Evolutionary conservation across 139 green algal genomes (phyloP).

Genomic region (Haematococcus lacustris): DNA sequence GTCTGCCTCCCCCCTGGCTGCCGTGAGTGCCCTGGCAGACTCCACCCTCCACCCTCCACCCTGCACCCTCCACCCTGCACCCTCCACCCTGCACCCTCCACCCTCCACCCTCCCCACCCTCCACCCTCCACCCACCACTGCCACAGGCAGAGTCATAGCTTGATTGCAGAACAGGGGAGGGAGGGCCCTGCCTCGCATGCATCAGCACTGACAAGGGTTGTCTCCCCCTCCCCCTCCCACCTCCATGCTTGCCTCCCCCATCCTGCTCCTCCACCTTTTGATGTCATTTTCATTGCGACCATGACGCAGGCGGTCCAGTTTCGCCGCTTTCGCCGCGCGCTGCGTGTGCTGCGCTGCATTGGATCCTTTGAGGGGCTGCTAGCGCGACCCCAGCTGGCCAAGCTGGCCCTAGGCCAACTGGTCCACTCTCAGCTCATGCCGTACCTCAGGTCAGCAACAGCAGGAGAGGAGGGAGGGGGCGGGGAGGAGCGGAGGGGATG

Average conservation of each 20-base stretch:
- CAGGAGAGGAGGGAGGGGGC: too few species aligned
- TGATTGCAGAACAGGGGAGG: neutral
- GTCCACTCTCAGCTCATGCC: constrained; percentile 40
- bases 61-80: too few species aligned
- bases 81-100: too few species aligned
- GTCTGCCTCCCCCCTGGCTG: constrained; percentile 23
- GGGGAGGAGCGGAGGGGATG: too few species aligned
- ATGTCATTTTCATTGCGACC: neutral
- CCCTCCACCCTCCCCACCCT: too few species aligned
- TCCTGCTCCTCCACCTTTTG: neutral
- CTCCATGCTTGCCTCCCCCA: neutral
- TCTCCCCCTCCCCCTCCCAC: neutral
- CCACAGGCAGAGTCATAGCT: too few species aligned
- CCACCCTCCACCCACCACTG: too few species aligned
- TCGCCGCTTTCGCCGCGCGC: constrained; percentile 45
- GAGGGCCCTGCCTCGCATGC: neutral
- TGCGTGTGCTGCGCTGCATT: constrained; percentile 43
- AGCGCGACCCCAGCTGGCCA: constrained; percentile 24
- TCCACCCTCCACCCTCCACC: neutral
- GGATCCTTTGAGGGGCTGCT: constrained; percentile 50
- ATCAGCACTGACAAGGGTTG: neutral
- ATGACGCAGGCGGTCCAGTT: constrained; percentile 30
- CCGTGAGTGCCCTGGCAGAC: constrained; percentile 3
- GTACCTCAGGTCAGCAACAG: constrained; percentile 35
- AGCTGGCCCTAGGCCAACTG: constrained; percentile 40